Conservation (phyloP, 805 yeast genomes). For the Ogataea philodendri region DNA sequence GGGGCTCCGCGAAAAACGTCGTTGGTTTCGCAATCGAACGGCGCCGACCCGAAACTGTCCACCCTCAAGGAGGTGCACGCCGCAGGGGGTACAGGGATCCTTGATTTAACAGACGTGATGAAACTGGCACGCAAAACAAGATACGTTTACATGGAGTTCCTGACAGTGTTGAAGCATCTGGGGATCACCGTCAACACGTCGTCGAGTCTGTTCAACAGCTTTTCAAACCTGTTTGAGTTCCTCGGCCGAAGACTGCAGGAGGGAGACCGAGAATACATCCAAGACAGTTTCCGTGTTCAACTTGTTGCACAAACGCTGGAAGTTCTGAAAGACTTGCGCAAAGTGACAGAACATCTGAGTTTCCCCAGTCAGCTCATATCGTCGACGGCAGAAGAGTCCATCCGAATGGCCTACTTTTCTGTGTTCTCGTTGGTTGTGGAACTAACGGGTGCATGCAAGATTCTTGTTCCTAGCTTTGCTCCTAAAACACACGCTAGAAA, state of each 20-base stretch:
- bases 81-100: constrained; percentile 1
- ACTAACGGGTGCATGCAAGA: constrained; percentile 24
- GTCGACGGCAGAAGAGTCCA: constrained; percentile 15
- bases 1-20: constrained; percentile 21
- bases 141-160: constrained; percentile 24
- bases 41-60: constrained; percentile 13
- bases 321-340: constrained; percentile 25
- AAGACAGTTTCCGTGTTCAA: constrained; percentile 16
- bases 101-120: constrained; percentile 17
- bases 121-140: constrained; percentile 24
- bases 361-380: constrained; percentile 12
- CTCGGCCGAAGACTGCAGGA: constrained; percentile 19
- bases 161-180: constrained; percentile 15
- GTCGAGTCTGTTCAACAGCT: constrained; percentile 17
- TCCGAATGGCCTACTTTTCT: constrained; percentile 29
- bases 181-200: constrained; percentile 17
- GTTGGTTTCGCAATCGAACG: constrained; percentile 12
- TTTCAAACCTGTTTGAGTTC: constrained; percentile 21
- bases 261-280: constrained; percentile 14
- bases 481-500: constrained; percentile 7
- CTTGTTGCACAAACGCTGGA: constrained; percentile 20
- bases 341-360: constrained; percentile 18
- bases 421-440: constrained; percentile 32
- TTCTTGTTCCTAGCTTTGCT: constrained; percentile 25
- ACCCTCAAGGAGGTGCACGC: constrained; percentile 18